Evolutionary conservation across 192 early-diverging fungal genomes (phyloP).

Genomic region (Umbelopsis ramanniana): DNA sequence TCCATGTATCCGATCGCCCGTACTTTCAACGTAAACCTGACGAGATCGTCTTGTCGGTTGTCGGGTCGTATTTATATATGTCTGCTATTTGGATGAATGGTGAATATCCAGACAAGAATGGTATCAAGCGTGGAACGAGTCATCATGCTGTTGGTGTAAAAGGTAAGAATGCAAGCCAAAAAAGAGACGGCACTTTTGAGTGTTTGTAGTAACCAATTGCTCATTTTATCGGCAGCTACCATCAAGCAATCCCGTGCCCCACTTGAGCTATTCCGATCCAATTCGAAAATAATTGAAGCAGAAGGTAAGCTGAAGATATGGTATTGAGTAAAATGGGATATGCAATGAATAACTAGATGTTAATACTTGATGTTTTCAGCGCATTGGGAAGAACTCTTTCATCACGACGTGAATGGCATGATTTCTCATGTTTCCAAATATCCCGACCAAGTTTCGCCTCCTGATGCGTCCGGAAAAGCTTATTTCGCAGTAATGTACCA

Average conservation of each 20-base stretch:
- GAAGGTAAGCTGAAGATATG: conserved; percentile 6
- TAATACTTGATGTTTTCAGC: neutral
- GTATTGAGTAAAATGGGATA: neutral
- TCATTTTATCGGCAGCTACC: neutral
- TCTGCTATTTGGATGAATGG: conserved; percentile 31
- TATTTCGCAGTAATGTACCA: conserved; percentile 37
- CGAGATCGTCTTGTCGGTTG: conserved; percentile 22
- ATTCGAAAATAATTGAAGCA: neutral
- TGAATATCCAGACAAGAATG: conserved; percentile 6
- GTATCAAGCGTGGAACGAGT: conserved; percentile 18
- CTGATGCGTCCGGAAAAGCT: neutral
- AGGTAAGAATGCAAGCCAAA: conserved; percentile 16
- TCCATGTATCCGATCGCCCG: conserved; percentile 7
- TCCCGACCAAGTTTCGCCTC: neutral
- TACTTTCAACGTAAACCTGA: conserved; percentile 10
- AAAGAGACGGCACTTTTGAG: neutral
- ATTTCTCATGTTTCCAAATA: conserved; percentile 26
- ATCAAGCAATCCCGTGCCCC: conserved; percentile 18
- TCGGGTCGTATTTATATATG: conserved; percentile 30
- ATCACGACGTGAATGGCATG: conserved; percentile 29
- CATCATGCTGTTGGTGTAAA: conserved; percentile 11
- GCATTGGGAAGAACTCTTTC: conserved; percentile 25
- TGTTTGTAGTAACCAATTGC: neutral
- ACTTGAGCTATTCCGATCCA: neutral
- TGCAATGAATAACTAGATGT: neutral